These are phyloP conservation scores for Phytophthora podocarpi DNA, from an alignment of 352 stramenopile genomes.

Conservation along the genomic window DNA sequence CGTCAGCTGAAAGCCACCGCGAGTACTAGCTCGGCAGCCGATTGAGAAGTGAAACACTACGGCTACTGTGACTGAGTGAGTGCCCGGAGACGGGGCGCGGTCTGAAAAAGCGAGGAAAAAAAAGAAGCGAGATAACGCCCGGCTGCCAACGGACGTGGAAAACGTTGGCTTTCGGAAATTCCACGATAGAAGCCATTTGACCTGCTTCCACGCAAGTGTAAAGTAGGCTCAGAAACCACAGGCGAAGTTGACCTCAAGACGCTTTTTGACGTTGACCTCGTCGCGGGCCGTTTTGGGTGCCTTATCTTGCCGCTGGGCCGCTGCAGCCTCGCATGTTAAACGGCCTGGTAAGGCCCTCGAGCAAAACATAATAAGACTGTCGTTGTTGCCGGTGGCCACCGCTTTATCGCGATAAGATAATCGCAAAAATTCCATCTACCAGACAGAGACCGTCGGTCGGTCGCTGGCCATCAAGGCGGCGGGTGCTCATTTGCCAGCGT, in stretches of 20 bases:
- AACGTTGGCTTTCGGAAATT: slow-evolving; percentile 23
- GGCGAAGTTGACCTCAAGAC: slow-evolving; percentile 5
- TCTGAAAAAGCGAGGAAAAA: slow-evolving; percentile 47
- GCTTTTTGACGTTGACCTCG: background rate
- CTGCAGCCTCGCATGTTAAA: slow-evolving; percentile 16
- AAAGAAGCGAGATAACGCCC: slow-evolving; percentile 36
- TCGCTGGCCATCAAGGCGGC: slow-evolving; percentile 1
- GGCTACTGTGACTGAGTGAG: slow-evolving; percentile 6
- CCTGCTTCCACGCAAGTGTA: background rate
- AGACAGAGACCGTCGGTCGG: background rate
- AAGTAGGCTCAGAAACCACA: slow-evolving; percentile 7
- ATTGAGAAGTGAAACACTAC: slow-evolving; percentile 33
- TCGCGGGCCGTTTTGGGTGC: slow-evolving; percentile 12
- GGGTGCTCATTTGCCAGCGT: slow-evolving; percentile 18
- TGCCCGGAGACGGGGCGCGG: slow-evolving; percentile 31
- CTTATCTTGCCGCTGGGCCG: slow-evolving; percentile 1
- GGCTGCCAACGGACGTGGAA: slow-evolving; percentile 36
- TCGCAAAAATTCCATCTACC: slow-evolving; percentile 4
- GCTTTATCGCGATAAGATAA: slow-evolving; percentile 21
- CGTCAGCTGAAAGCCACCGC: slow-evolving; percentile 1
- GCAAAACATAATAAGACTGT: slow-evolving; percentile 20
- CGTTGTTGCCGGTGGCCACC: slow-evolving; percentile 9
- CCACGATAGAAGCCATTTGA: slow-evolving; percentile 28
- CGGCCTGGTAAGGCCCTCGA: background rate
- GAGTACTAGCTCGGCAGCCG: slow-evolving; percentile 5